A percentile compares a stretch with the other conserved stretches of the same genome.
Conservation (phyloP, 495 filamentous ascomycete species). For the Aspergillus wentii region DNA sequence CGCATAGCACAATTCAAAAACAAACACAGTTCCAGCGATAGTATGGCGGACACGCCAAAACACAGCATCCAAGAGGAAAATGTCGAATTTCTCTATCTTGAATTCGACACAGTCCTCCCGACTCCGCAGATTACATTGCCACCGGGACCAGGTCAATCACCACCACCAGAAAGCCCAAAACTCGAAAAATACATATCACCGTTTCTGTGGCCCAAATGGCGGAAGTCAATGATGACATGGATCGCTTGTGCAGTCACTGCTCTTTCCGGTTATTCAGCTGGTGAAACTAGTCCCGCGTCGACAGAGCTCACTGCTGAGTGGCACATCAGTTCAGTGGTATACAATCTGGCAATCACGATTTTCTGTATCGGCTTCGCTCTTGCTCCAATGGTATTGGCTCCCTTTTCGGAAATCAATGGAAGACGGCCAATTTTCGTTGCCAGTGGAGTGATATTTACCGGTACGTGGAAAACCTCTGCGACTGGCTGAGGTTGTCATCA, state of each 20-base stretch:
- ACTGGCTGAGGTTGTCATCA: no score
- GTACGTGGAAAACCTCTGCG: no score
- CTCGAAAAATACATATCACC: constrained; percentile 64
- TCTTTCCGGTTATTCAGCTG: constrained; percentile 76
- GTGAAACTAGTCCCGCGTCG: constrained; percentile 69
- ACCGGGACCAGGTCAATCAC: constrained; percentile 24
- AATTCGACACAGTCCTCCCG: constrained; percentile 64
- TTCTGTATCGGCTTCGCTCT: constrained; percentile 81
- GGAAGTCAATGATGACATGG: constrained; percentile 66
- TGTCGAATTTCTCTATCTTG: no score
- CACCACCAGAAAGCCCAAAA: constrained; percentile 54
- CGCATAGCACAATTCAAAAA: no score
- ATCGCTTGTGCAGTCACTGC: constrained; percentile 72
- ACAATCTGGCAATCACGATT: constrained; percentile 72
- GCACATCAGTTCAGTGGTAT: constrained; percentile 57
- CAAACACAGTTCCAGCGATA: no score
- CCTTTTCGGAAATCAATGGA: constrained; percentile 84
- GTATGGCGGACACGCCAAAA: no score
- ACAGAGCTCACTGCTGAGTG: constrained; percentile 58
- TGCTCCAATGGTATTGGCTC: constrained; percentile 87
- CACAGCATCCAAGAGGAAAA: no score
- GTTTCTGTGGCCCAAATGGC: constrained; percentile 65
- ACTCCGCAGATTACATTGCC: constrained; percentile 42
- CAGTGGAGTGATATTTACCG: constrained; percentile 63
- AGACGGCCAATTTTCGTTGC: constrained; percentile 75